phyloP scores from a whole-genome alignment of 2,329 filamentous ascomycete genomes.

The Dissoconium aciculare region DNA sequence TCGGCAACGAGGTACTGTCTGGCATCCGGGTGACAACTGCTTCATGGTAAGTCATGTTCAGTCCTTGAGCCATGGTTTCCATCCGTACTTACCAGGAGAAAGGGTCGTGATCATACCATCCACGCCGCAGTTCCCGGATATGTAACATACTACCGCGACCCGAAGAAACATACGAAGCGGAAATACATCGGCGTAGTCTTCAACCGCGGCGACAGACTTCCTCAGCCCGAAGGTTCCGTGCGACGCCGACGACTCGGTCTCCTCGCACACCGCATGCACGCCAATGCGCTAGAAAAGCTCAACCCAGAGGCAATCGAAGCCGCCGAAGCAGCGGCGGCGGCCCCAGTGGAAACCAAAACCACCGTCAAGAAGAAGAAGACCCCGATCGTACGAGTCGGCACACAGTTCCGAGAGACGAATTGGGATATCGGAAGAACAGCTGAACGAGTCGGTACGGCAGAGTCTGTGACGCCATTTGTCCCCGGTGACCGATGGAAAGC shows the following conservation, averaged over 20 bases:
- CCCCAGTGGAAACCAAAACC: too few relatives aligned
- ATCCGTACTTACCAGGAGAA: constrained; percentile 1
- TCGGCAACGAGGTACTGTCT: constrained; percentile 84
- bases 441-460: constrained; percentile 38
- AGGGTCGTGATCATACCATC: constrained; percentile 87
- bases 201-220: constrained; percentile 64
- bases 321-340: constrained; percentile 5
- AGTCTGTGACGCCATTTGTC: constrained; percentile 40
- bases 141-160: constrained; percentile 93
- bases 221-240: constrained; percentile 57
- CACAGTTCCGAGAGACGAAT: constrained; percentile 50
- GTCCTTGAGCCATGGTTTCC: neutral
- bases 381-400: constrained; percentile 38
- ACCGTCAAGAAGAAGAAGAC: constrained; percentile 20
- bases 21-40: constrained; percentile 92
- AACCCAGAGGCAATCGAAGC: constrained; percentile 6
- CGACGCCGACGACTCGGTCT: constrained; percentile 64
- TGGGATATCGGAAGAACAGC: constrained; percentile 52
- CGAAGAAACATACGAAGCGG: constrained; percentile 62
- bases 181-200: constrained; percentile 93
- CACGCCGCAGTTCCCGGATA: constrained; percentile 74
- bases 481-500: constrained; percentile 48
- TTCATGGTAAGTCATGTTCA: constrained; percentile 41
- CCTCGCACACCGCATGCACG: constrained; percentile 35
- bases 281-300: constrained; percentile 8